phyloP scores from a whole-genome alignment of 208 protist species.

The Sergeia podlipaevii region DNA sequence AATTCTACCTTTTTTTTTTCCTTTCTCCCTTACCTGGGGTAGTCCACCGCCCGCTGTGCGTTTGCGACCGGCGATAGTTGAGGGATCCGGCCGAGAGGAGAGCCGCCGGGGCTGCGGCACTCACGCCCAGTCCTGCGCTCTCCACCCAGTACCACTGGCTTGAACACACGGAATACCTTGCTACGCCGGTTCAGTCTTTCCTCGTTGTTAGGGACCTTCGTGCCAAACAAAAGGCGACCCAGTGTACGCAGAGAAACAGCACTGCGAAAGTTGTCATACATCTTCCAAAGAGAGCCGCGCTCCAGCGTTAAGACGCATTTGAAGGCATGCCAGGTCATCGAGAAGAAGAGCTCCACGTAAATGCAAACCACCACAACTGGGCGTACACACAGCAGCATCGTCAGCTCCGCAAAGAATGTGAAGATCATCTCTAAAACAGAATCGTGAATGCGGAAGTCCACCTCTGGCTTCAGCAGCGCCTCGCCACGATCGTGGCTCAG shows the following conservation, averaged over 20 bases:
- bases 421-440: conserved; percentile 24
- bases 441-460: conserved; percentile 30
- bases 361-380: conserved; percentile 44
- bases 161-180: conserved; percentile 51
- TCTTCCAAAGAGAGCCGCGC: conserved; percentile 13
- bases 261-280: conserved; percentile 49
- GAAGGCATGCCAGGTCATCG: conserved; percentile 25
- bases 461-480: conserved; percentile 32
- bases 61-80: conserved; percentile 2
- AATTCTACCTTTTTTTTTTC: no score
- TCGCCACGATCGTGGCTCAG: conserved; percentile 21
- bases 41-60: neutral
- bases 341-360: conserved; percentile 52
- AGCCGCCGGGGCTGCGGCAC: conserved; percentile 17
- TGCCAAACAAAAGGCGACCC: conserved; percentile 44
- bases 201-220: conserved; percentile 36
- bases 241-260: conserved; percentile 47
- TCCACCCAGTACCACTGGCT: conserved; percentile 32
- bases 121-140: conserved; percentile 23
- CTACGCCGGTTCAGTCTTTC: conserved; percentile 40
- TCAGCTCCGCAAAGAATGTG: conserved; percentile 33
- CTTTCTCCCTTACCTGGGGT: no score
- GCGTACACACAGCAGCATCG: conserved; percentile 50
- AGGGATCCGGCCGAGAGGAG: conserved; percentile 4
- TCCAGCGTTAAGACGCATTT: conserved; percentile 16